Evolutionary conservation across 768 basidiomycete species (phyloP).

Genomic region (Amyloporia xantha): DNA sequence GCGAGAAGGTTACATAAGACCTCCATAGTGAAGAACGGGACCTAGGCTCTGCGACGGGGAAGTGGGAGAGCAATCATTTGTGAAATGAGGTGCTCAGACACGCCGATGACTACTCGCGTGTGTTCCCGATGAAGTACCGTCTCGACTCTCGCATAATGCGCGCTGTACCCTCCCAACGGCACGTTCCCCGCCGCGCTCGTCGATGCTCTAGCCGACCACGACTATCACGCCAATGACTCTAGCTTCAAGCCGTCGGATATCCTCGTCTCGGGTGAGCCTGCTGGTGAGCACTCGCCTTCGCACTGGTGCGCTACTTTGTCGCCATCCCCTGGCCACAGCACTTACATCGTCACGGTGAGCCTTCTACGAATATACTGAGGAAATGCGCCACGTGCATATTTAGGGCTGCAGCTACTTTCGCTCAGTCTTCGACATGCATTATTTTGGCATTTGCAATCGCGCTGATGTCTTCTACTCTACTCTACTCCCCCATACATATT

Average conservation of each 20-base stretch:
- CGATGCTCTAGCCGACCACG: conserved; percentile 30
- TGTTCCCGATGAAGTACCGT: conserved; percentile 43
- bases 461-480: too few species aligned
- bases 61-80: neutral
- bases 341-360: too few species aligned
- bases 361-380: too few species aligned
- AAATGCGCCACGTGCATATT: too few species aligned
- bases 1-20: conserved; percentile 29
- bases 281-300: conserved; percentile 46
- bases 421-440: too few species aligned
- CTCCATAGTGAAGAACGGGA: conserved; percentile 26
- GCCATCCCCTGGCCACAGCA: too few species aligned
- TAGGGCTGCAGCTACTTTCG: too few species aligned
- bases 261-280: conserved; percentile 45
- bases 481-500: conserved; percentile 1
- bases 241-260: conserved; percentile 38
- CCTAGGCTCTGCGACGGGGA: neutral
- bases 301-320: conserved; percentile 32
- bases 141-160: conserved; percentile 24
- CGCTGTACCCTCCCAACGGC: conserved; percentile 25
- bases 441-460: too few species aligned
- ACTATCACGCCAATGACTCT: conserved; percentile 39
- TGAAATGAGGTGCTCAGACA: neutral
- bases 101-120: conserved; percentile 2
- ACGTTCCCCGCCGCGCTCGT: conserved; percentile 42